These are phyloP conservation scores for Pseudocercospora cruenta DNA, from an alignment of 2,329 filamentous ascomycete species.

Conservation along the genomic window DNA sequence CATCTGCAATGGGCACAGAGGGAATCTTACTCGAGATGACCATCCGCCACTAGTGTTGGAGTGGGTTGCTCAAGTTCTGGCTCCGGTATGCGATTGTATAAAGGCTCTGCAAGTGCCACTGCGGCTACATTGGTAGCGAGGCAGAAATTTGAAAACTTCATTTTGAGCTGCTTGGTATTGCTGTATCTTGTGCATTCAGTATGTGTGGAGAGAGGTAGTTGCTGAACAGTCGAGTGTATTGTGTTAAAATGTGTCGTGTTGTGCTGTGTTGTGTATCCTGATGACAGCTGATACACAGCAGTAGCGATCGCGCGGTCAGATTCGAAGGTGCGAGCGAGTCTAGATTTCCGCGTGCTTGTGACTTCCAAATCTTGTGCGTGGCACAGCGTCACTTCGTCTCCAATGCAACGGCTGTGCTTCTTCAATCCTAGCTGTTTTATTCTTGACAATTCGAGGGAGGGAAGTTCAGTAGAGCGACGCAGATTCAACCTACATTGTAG, in stretches of 20 bases:
- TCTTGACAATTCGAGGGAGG: background rate
- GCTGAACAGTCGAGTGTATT: background rate
- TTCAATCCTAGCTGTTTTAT: background rate
- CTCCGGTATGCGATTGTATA: background rate
- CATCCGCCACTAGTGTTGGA: background rate
- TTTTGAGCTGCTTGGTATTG: background rate
- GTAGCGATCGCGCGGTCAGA: background rate
- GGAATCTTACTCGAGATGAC: background rate
- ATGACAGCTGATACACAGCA: background rate
- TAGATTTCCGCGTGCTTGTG: background rate
- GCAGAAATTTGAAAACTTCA: background rate
- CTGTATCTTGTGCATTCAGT: background rate
- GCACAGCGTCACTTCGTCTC: background rate
- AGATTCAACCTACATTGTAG: background rate
- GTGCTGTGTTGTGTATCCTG: background rate
- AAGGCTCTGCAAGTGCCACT: background rate
- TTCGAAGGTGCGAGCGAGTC: background rate
- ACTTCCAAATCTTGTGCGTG: background rate
- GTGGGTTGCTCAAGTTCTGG: background rate
- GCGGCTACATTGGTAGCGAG: background rate
- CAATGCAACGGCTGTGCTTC: background rate
- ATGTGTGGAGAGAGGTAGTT: background rate
- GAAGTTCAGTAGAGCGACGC: background rate
- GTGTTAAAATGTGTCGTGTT: background rate
- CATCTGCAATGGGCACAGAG: background rate